phyloP scores from a whole-genome alignment of 345 rosid genomes.

The Eutrema yunnanense region DNA sequence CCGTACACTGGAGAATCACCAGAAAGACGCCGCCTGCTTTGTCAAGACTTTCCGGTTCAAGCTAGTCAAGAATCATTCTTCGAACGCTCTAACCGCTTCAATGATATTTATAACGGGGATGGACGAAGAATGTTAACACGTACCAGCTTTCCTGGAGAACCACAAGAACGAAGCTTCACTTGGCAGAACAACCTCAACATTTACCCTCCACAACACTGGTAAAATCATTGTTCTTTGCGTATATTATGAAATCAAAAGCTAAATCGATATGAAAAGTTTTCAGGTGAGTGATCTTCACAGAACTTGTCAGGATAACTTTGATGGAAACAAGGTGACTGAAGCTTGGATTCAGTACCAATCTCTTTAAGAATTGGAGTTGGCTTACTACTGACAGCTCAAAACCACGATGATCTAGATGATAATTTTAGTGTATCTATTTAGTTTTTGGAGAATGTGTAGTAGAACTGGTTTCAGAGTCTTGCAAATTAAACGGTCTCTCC shows the following conservation, averaged over 20 bases:
- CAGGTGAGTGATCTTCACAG: background rate
- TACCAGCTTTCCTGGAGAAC: background rate
- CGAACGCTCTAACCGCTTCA: background rate
- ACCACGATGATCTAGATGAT: background rate
- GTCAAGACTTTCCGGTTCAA: slow-evolving; percentile 7
- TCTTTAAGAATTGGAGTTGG: background rate
- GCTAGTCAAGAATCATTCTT: background rate
- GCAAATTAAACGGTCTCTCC: background rate
- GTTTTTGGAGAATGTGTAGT: background rate
- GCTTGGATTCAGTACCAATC: background rate
- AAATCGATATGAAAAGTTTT: background rate
- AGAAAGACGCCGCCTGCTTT: background rate
- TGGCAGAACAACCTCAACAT: slow-evolving; percentile 4
- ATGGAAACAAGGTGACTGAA: slow-evolving; percentile 5
- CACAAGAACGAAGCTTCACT: background rate
- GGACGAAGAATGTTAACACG: background rate
- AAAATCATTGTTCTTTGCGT: background rate
- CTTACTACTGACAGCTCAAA: background rate
- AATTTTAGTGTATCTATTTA: background rate
- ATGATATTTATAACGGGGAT: background rate
- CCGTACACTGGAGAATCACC: background rate
- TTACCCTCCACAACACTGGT: slow-evolving; percentile 14
- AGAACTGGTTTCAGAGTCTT: background rate
- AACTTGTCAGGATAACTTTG: background rate
- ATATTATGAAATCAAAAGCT: background rate